A percentile compares a stretch with the other conserved stretches of the same genome.
phyloP scores from a whole-genome alignment of 306 rosid species.

The Cicer cuneatum region DNA sequence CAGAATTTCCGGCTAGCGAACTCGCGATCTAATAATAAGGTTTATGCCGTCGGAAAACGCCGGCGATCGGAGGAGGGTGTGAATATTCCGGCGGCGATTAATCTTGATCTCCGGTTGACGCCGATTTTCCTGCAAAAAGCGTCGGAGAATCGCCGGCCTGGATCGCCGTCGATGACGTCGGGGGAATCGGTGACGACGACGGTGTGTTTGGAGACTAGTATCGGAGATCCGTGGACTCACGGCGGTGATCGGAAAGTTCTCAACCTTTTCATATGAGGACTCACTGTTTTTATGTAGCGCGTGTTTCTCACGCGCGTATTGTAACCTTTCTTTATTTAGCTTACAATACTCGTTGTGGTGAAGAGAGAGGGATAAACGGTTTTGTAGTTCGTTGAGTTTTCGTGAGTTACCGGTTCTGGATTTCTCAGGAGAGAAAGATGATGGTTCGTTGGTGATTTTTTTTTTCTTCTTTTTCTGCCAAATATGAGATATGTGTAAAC shows the following conservation, averaged over 20 bases:
- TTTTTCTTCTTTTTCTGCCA: not conserved
- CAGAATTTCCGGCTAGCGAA: conserved; percentile 50
- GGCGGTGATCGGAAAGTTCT: conserved; percentile 72
- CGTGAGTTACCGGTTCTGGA: conserved; percentile 72
- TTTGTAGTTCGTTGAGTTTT: conserved; percentile 66
- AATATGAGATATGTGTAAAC: conserved; percentile 38
- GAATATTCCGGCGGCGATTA: conserved; percentile 50
- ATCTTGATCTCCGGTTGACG: conserved; percentile 83
- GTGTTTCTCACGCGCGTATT: conserved; percentile 44
- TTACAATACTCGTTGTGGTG: conserved; percentile 19
- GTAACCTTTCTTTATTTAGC: conserved; percentile 31
- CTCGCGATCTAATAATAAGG: conserved; percentile 49
- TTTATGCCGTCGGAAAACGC: conserved; percentile 43
- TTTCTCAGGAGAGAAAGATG: conserved; percentile 80
- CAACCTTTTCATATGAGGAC: conserved; percentile 73
- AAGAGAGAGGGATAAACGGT: conserved; percentile 24
- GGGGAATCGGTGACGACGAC: conserved; percentile 86
- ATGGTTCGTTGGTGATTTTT: conserved; percentile 69
- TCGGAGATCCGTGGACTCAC: conserved; percentile 49
- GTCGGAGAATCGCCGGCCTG: conserved; percentile 57
- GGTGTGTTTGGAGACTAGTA: conserved; percentile 59
- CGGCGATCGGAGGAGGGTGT: conserved; percentile 52
- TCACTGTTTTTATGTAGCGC: not conserved
- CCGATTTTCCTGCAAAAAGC: conserved; percentile 56
- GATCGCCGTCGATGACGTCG: conserved; percentile 86